phyloP scores from a whole-genome alignment of 352 stramenopile species.

The Aphanomyces astaci region DNA sequence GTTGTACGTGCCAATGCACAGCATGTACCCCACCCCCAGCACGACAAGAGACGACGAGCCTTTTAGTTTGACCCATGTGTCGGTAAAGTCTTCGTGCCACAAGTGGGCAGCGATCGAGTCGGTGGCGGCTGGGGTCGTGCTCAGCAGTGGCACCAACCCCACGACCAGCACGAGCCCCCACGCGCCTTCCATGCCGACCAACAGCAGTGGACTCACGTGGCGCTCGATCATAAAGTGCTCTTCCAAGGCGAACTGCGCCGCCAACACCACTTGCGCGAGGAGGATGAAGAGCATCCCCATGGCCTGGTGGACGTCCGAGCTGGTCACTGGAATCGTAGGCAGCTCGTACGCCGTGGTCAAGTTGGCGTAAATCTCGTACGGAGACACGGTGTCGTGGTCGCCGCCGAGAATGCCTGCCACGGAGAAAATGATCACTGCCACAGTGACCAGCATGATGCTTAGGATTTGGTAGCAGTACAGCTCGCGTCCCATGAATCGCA shows the following conservation, averaged over 20 bases:
- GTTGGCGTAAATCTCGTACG: slow-evolving; percentile 17
- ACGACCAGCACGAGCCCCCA: slow-evolving; percentile 31
- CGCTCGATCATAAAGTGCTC: slow-evolving; percentile 31
- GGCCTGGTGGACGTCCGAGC: slow-evolving; percentile 1
- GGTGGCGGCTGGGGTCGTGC: slow-evolving; percentile 6
- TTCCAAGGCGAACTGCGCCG: slow-evolving; percentile 37
- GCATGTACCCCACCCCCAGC: not conserved
- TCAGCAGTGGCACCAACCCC: slow-evolving; percentile 7
- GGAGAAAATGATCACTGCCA: slow-evolving; percentile 11
- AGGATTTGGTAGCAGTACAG: slow-evolving; percentile 35
- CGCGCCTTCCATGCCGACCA: slow-evolving; percentile 38
- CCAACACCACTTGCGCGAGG: slow-evolving; percentile 33
- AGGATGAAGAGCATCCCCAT: slow-evolving; percentile 33
- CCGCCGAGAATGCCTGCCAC: slow-evolving; percentile 13
- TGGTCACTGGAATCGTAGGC: not conserved
- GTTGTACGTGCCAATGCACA: slow-evolving; percentile 19
- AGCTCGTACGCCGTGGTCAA: not conserved
- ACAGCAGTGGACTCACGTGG: slow-evolving; percentile 31
- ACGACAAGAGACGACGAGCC: slow-evolving; percentile 4
- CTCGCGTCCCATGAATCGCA: slow-evolving; percentile 34
- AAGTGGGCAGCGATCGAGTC: slow-evolving; percentile 10
- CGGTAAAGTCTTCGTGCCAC: slow-evolving; percentile 26
- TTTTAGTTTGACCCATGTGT: slow-evolving; percentile 22
- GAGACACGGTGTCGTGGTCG: slow-evolving; percentile 4
- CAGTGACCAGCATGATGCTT: slow-evolving; percentile 11